These are phyloP conservation scores for Fusarium bulbicola DNA, from an alignment of 2,329 filamentous ascomycete genomes.

Conservation along the genomic window DNA sequence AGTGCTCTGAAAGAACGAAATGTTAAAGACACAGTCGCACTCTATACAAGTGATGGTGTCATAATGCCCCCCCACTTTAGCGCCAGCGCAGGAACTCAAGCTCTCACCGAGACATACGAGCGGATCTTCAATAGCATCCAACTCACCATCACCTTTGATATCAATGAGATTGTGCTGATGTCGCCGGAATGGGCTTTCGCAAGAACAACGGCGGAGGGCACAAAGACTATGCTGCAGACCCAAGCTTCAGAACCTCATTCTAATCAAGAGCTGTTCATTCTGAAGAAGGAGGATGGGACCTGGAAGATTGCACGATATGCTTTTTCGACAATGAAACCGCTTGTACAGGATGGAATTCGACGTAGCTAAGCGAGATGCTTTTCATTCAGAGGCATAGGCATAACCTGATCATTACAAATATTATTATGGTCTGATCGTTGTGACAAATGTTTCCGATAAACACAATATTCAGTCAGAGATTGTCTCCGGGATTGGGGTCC, in stretches of 20 bases:
- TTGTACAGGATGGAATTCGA: neutral
- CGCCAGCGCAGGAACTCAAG: neutral
- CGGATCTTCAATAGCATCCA: neutral
- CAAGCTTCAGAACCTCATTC: neutral
- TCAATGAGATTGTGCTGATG: neutral
- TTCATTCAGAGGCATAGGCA: accelerated
- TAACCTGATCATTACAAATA: too few species aligned
- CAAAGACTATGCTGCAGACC: neutral
- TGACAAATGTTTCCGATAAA: neutral
- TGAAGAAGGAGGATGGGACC: neutral
- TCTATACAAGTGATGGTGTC: neutral
- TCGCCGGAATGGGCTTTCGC: neutral
- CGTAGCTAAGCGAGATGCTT: neutral
- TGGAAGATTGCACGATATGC: neutral
- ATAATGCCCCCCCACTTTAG: neutral
- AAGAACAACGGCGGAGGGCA: neutral
- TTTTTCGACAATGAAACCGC: neutral
- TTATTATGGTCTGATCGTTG: accelerated
- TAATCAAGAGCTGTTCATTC: neutral
- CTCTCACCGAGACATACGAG: accelerated
- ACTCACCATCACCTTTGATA: accelerated
- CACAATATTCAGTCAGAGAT: accelerated
- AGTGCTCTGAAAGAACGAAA: neutral
- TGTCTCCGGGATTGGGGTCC: neutral
- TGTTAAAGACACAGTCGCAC: neutral